These are phyloP conservation scores for Leptographium galeiforme DNA, from an alignment of 2,329 filamentous ascomycete genomes.

Conservation along the genomic window DNA sequence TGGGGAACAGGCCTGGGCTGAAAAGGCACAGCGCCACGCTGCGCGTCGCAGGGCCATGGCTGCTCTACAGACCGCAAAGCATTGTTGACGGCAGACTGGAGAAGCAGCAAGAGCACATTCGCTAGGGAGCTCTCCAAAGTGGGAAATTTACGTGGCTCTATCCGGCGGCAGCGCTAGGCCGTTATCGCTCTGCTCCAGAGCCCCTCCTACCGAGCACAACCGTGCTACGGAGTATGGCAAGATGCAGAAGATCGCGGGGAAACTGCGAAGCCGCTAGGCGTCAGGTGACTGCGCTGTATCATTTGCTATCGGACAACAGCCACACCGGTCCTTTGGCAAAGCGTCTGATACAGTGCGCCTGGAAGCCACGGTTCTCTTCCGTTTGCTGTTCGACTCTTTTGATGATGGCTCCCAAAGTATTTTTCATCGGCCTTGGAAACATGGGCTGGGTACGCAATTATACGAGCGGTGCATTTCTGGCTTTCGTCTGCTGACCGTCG, in stretches of 20 bases:
- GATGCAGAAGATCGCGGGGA: not conserved
- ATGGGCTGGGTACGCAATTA: slow-evolving; percentile 58
- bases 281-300: not conserved
- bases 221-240: no score
- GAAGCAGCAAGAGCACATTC: no score
- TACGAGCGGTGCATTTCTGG: no score
- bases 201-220: no score
- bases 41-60: slow-evolving; percentile 26
- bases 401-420: slow-evolving; percentile 45
- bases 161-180: not conserved
- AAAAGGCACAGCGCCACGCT: slow-evolving; percentile 25
- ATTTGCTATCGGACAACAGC: not conserved
- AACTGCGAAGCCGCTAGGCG: not conserved
- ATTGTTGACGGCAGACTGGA: not conserved
- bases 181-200: not conserved
- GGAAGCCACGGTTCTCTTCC: no score
- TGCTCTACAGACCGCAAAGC: not conserved
- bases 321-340: not conserved
- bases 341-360: no score
- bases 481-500: not conserved
- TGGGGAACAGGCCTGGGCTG: slow-evolving; percentile 19
- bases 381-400: no score
- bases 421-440: slow-evolving; percentile 77
- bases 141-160: not conserved
- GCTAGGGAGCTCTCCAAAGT: no score